Conservation (phyloP, 257 asterid species). For the Euphrasia confusa region DNA sequence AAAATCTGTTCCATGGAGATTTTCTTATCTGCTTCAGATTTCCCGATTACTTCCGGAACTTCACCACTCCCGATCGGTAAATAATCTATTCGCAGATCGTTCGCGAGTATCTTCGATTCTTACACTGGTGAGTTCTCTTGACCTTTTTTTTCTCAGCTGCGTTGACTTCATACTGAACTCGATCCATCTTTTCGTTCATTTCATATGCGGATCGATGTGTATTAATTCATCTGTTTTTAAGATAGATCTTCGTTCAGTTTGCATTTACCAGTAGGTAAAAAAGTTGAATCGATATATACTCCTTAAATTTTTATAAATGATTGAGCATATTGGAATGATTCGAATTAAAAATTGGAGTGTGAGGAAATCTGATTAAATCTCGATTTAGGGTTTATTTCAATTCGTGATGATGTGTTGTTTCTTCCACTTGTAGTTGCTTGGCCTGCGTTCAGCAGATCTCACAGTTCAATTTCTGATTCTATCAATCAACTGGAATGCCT, state of each 20-base stretch:
- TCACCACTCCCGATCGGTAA: slow-evolving; percentile 22
- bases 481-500: slow-evolving; percentile 22
- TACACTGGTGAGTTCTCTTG: slow-evolving; percentile 29
- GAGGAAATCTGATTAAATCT: slow-evolving; percentile 2
- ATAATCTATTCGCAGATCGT: slow-evolving; percentile 35
- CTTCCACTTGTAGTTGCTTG: slow-evolving; percentile 37
- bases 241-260: slow-evolving; percentile 7
- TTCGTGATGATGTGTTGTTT: not conserved
- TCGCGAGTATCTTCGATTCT: slow-evolving; percentile 19
- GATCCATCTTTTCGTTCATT: slow-evolving; percentile 1
- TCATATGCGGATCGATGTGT: not conserved
- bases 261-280: not conserved
- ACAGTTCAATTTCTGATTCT: slow-evolving; percentile 29
- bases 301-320: slow-evolving; percentile 7
- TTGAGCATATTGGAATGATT: slow-evolving; percentile 9
- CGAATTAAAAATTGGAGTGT: not conserved
- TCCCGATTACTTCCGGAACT: not conserved
- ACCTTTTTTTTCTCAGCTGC: slow-evolving; percentile 16
- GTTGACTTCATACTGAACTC: slow-evolving; percentile 40
- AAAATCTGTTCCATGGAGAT: slow-evolving; percentile 19
- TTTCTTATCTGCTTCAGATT: not conserved
- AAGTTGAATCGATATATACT: not conserved
- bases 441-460: slow-evolving; percentile 50
- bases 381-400: no score
- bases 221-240: slow-evolving; percentile 1